Evolutionary conservation across 2,329 filamentous ascomycete species (phyloP).

Genomic region (Fusarium domesticum): DNA sequence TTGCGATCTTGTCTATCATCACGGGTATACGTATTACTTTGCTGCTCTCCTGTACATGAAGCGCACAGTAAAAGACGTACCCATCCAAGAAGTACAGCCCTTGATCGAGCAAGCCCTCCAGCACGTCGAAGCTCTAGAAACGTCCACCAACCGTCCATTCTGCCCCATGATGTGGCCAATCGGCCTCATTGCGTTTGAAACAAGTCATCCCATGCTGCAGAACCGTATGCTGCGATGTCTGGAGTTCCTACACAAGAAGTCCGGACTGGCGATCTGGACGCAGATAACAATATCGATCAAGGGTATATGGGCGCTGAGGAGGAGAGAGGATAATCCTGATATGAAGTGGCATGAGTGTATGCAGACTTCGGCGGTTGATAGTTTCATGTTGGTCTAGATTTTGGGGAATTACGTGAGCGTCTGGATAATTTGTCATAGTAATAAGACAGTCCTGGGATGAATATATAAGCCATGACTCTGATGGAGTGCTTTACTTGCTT

Average conservation of each 20-base stretch:
- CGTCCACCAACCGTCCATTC: conserved; percentile 15
- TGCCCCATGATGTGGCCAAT: conserved; percentile 27
- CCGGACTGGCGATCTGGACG: conserved; percentile 22
- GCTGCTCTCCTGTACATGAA: conserved; percentile 26
- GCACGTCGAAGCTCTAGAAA: conserved; percentile 19
- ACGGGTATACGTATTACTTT: conserved; percentile 26
- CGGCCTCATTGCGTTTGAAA: conserved; percentile 24
- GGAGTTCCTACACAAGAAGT: conserved; percentile 13
- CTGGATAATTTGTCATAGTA: no score
- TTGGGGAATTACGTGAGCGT: background rate
- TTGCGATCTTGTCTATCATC: conserved; percentile 23
- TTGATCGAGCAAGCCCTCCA: conserved; percentile 23
- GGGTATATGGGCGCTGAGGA: conserved; percentile 22
- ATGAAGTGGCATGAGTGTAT: conserved; percentile 24
- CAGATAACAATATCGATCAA: conserved; percentile 17
- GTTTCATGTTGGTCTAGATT: conserved; percentile 22
- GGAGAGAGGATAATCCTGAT: conserved; percentile 10
- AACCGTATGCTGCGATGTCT: conserved; percentile 23
- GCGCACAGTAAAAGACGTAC: conserved; percentile 21
- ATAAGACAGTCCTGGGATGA: no score
- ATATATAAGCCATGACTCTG: no score
- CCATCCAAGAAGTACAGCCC: conserved; percentile 21
- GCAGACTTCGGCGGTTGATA: conserved; percentile 20
- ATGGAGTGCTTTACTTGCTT: no score
- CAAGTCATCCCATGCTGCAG: conserved; percentile 9